Base-by-base conservation (phyloP, 2,329 filamentous ascomycete genomes). In the Venturia nashicola region DNA sequence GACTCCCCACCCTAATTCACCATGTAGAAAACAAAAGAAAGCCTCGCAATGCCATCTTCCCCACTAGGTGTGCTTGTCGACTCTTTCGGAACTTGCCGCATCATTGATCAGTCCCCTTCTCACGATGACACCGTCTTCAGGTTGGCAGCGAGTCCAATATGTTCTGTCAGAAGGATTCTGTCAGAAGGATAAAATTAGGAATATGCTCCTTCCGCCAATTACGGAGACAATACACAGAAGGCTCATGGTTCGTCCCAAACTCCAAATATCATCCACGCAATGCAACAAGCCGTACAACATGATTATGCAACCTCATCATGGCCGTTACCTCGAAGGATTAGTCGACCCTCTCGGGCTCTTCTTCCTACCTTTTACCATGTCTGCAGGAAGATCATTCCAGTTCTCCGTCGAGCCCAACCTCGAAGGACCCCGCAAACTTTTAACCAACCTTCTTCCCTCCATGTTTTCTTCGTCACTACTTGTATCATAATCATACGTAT, bases 321-420 rank as follows among this genome's bases (percentile, higher is more conserved):
- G 23, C 46, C 34, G 12, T 59, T 46, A 55, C 23, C 61, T 63
- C 11, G 23, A 34, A 20, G 36, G 5, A n/a, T 43, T 18, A 7
- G 23, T 62, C 27, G 12, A 16, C 16, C 36, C 42, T 57, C 61
- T 27, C 32, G 40, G 63, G n/a, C 55, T 61, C 43, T 11, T 59
- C 63, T 36, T 54, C 67, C n/a, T 65, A 18, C 61, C 48, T 18
- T 57, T 57, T 18, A 63, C 61, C 39, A 78, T 77, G 20, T 77
- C 78, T 5, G 78, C 77, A 16, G 78, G 78, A 5, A 80, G 70
- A 65, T 80, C 78, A 63, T 80, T 80, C 78, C 78, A 80, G 62
- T 78, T 76, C 54, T 70, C 71, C 11, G 73, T 77, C 59, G 66
- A 62, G 39, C 67, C 61, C 40, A 64, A 62, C 40, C 65, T 55